Evolutionary conservation across 805 yeast species (phyloP), one percentile per base, ranked within the genome.

Genomic region (Kodamaea sagamina): DNA sequence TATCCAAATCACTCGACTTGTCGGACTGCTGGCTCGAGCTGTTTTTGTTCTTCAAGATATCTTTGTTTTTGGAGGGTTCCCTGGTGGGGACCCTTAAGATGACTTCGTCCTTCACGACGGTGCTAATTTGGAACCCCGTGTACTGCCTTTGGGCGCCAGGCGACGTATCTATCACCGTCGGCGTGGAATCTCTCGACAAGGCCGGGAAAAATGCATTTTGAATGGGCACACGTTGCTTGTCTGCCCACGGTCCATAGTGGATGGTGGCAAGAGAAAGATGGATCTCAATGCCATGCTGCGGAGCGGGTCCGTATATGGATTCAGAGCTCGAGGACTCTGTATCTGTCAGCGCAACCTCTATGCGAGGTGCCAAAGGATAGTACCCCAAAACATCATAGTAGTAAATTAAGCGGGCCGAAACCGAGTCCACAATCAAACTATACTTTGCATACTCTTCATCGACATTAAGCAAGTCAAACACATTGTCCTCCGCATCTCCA

Each of bases 171-270:
- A 77, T 61, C 4, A 41, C 39, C 2, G 62, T 61, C 3, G 68
- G 65, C 8, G 54, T 52, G 2, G 80, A 63, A 53, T 89, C 87
- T 36, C 82, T 63, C 18, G 84, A 78, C 8, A 80, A 58, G 0
- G 75, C 59, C 0, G 99, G 99, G 43, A 84, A 79, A 17, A 93
- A 65, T 63, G 82, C 65, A 11, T 70, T 63, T 44, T 84, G 89
- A 7, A 90, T 54, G 1, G 81, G 76, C 2, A 71, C 72, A 12
- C 96, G 61, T 60, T 93, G 95, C 27, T 92, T 79, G 46, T 93
- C 95, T 0, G 97, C 86, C 97, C 97, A 92, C 0, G 99, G 96
- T 0, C 99, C 99, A 57, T 88, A 90, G 51, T 84, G 84, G 1
- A 89, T 65, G 0, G 86, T 81, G 0, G 89, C 81, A 42, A 77